Percentiles rank a stretch among this genome's conserved stretches.
These are phyloP conservation scores for Phialophora expanda DNA, from an alignment of 2,329 filamentous ascomycete species.

Conservation along the genomic window DNA sequence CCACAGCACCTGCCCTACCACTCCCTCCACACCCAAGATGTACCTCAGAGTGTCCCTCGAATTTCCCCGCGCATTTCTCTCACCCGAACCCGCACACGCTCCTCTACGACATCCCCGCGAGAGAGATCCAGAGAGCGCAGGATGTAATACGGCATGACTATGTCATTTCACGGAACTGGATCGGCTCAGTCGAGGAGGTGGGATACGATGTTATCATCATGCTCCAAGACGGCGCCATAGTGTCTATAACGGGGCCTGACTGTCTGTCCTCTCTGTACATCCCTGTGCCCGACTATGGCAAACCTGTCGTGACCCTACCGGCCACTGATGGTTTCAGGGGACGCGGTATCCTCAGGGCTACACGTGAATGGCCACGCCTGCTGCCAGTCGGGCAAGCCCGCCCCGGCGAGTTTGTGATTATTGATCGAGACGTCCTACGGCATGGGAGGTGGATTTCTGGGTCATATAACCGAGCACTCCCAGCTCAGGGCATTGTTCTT, in stretches of 20 bases:
- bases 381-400: conserved; percentile 32
- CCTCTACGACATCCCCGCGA: conserved; percentile 50
- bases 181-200: conserved; percentile 59
- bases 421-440: conserved; percentile 58
- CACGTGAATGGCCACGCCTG: conserved; percentile 29
- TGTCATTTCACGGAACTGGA: conserved; percentile 61
- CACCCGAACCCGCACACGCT: conserved; percentile 40
- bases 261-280: conserved; percentile 53
- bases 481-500: conserved; percentile 59
- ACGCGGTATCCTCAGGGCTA: conserved; percentile 26
- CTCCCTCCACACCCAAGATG: conserved; percentile 17
- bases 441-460: conserved; percentile 60
- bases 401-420: conserved; percentile 54
- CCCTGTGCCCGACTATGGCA: conserved; percentile 42
- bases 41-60: conserved; percentile 21
- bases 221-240: conserved; percentile 60
- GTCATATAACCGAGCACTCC: conserved; percentile 55
- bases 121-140: conserved; percentile 54
- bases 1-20: conserved; percentile 8
- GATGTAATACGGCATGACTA: conserved; percentile 58
- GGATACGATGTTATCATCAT: conserved; percentile 58
- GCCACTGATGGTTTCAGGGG: conserved; percentile 26
- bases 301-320: conserved; percentile 39
- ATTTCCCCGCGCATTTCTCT: conserved; percentile 31
- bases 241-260: conserved; percentile 56